Evolutionary conservation across 352 stramenopile species (phyloP).

Genomic region (Pythium phragmiticola): DNA sequence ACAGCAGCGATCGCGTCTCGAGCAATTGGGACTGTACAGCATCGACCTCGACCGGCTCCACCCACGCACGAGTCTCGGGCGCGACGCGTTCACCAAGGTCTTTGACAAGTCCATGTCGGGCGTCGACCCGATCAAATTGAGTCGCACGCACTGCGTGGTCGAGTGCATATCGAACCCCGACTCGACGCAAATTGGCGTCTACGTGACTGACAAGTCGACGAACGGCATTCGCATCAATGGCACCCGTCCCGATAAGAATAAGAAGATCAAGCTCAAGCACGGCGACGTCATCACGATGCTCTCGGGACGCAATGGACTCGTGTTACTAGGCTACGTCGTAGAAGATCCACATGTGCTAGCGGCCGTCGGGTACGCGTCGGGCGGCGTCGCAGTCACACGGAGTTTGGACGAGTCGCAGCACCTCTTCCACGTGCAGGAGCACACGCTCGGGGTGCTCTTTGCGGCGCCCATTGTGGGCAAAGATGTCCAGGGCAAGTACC

Average conservation of each 20-base stretch:
- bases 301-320: slow-evolving; percentile 52
- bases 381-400: slow-evolving; percentile 25
- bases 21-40: slow-evolving; percentile 49
- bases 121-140: slow-evolving; percentile 66
- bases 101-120: slow-evolving; percentile 58
- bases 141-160: slow-evolving; percentile 58
- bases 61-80: slow-evolving; percentile 43
- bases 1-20: slow-evolving; percentile 52
- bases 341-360: slow-evolving; percentile 70
- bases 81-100: slow-evolving; percentile 51
- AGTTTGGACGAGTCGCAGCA: slow-evolving; percentile 57
- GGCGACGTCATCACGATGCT: slow-evolving; percentile 74
- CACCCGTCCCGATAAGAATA: slow-evolving; percentile 43
- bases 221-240: slow-evolving; percentile 77
- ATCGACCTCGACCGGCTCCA: slow-evolving; percentile 62
- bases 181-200: slow-evolving; percentile 44
- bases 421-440: slow-evolving; percentile 57
- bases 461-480: slow-evolving; percentile 91
- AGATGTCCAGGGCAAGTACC: slow-evolving; percentile 86
- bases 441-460: slow-evolving; percentile 93
- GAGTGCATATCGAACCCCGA: slow-evolving; percentile 46
- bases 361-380: slow-evolving; percentile 22
- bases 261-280: slow-evolving; percentile 48
- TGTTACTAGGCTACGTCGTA: slow-evolving; percentile 69
- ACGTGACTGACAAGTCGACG: slow-evolving; percentile 67